A percentile compares a stretch with the other conserved stretches of the same genome.
phyloP scores from a whole-genome alignment of 2,329 filamentous ascomycete species.

The Colletotrichum somersetense region DNA sequence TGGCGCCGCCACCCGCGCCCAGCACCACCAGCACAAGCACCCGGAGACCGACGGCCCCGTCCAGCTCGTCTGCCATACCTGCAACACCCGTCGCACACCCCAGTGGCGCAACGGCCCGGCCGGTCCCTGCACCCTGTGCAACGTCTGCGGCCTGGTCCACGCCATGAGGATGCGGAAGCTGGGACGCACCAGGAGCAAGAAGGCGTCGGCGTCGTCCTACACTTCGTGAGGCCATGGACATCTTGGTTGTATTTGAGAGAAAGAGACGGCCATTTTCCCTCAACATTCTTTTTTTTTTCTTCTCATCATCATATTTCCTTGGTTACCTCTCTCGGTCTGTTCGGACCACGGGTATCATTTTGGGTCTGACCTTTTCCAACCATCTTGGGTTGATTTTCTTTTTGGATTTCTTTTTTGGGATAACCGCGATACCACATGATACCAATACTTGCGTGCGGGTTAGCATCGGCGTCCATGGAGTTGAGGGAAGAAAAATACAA shows the following conservation, averaged over 20 bases:
- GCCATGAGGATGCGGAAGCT: conserved; percentile 17
- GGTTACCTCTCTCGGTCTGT: neutral
- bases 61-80: conserved; percentile 16
- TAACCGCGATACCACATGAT: conserved; percentile 7
- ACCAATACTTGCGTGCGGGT: neutral
- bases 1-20: neutral
- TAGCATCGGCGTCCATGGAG: conserved; percentile 1
- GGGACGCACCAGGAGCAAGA: conserved; percentile 1
- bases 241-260: too few species aligned
- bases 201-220: conserved; percentile 3
- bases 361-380: neutral
- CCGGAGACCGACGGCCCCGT: neutral
- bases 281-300: neutral
- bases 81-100: neutral
- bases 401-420: neutral
- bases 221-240: neutral
- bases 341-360: neutral
- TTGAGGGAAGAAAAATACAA: neutral
- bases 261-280: too few species aligned
- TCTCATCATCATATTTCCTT: neutral
- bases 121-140: conserved; percentile 10
- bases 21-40: neutral
- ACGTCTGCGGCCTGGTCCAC: conserved; percentile 11
- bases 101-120: conserved; percentile 18
- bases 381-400: neutral